Percentiles rank a stretch among this genome's conserved stretches.
Evolutionary conservation across 768 basidiomycete species (phyloP).

Genomic region (Boletus eberwhitei): DNA sequence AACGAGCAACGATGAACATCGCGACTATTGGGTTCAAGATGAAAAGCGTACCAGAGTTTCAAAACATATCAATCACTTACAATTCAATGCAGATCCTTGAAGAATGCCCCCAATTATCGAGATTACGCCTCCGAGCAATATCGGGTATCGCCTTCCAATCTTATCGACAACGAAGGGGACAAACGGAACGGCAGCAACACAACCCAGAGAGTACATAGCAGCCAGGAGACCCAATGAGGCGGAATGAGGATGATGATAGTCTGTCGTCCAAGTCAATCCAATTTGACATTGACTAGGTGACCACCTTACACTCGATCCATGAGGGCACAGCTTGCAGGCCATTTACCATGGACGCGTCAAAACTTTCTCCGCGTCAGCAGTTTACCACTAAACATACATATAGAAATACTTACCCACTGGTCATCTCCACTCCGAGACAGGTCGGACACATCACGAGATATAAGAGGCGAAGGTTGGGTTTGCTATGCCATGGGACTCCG

Average conservation of each 20-base stretch:
- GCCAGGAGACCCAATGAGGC: slow-evolving; percentile 33
- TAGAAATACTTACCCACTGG: slow-evolving; percentile 12
- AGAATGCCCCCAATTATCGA: slow-evolving; percentile 12
- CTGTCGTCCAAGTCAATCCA: slow-evolving; percentile 27
- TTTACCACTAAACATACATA: neutral
- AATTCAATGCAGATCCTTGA: slow-evolving; percentile 14
- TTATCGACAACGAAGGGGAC: slow-evolving; percentile 9
- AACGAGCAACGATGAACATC: slow-evolving; percentile 17
- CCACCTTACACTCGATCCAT: slow-evolving; percentile 50
- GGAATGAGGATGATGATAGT: slow-evolving; percentile 53
- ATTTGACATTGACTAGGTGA: neutral
- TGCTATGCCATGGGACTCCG: slow-evolving; percentile 57
- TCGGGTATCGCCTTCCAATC: slow-evolving; percentile 15
- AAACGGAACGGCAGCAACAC: slow-evolving; percentile 50
- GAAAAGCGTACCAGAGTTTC: neutral
- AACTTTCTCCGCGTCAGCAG: slow-evolving; percentile 7
- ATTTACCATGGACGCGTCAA: slow-evolving; percentile 56
- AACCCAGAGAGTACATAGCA: slow-evolving; percentile 58
- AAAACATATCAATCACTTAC: neutral
- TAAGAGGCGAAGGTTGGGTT: slow-evolving; percentile 53
- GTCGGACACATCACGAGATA: slow-evolving; percentile 55
- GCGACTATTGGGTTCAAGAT: neutral
- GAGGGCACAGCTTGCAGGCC: slow-evolving; percentile 57
- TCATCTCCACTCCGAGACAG: slow-evolving; percentile 21
- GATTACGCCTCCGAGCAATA: slow-evolving; percentile 11